Evolutionary conservation across 345 rosid species (phyloP).

Genomic region (Arabidopsis thaliana): DNA sequence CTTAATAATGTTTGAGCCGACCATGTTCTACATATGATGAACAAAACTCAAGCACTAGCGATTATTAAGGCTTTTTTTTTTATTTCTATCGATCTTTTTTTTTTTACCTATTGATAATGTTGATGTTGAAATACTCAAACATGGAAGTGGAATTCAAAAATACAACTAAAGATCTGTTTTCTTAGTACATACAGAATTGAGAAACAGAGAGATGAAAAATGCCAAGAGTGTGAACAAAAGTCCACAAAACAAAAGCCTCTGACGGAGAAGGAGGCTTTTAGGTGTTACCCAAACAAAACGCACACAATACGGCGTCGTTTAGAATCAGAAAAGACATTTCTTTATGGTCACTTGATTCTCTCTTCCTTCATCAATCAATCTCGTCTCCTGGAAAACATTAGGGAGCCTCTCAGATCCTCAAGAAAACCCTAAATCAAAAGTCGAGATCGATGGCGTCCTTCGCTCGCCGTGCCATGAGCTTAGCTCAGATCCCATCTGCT

Average conservation of each 20-base stretch:
- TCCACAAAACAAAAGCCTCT: constrained; percentile 5
- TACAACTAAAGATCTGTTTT: neutral
- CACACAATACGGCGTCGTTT: neutral
- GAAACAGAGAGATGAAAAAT: neutral
- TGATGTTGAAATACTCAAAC: neutral
- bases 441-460: constrained; percentile 43
- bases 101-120: neutral
- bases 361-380: constrained; percentile 6
- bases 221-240: neutral
- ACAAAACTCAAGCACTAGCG: neutral
- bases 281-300: neutral
- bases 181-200: neutral
- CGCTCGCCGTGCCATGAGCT: constrained; percentile 49
- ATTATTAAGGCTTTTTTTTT: neutral
- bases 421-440: constrained; percentile 40
- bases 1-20: too few relatives aligned
- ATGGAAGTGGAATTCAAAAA: neutral
- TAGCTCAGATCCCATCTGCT: constrained; percentile 42
- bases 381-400: constrained; percentile 19
- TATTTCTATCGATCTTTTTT: neutral
- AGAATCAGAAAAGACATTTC: neutral
- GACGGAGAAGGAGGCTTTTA: neutral
- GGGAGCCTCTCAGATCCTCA: constrained; percentile 27
- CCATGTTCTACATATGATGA: neutral
- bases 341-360: constrained; percentile 4